These are phyloP conservation scores for Aschersonia sp. DNA, from an alignment of 2,329 filamentous ascomycete species.

Conservation along the genomic window DNA sequence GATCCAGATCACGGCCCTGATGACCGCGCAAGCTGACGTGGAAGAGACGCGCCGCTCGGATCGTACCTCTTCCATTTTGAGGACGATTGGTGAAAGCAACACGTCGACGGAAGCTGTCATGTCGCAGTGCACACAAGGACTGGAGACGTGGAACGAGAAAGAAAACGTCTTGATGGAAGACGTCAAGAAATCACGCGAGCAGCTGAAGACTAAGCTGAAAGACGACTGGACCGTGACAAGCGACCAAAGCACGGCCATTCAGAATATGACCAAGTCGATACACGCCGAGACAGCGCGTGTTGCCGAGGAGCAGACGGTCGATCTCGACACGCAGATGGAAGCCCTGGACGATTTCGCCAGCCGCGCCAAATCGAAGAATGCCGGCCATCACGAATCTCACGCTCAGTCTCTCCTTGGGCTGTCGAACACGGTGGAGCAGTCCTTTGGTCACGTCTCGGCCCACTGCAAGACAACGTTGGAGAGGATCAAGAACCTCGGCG, in stretches of 20 bases:
- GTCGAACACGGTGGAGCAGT: conserved; percentile 53
- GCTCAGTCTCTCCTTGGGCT: conserved; percentile 50
- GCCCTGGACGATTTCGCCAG: conserved; percentile 83
- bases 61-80: conserved; percentile 46
- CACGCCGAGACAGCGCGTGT: conserved; percentile 83
- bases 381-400: conserved; percentile 59
- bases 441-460: conserved; percentile 54
- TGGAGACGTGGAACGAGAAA: conserved; percentile 59
- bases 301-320: conserved; percentile 75
- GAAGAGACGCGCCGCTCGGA: conserved; percentile 59
- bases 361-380: conserved; percentile 67
- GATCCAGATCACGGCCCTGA: conserved; percentile 59
- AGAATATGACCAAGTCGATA: conserved; percentile 69
- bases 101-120: conserved; percentile 51
- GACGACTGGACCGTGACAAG: conserved; percentile 74
- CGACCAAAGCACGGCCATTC: conserved; percentile 69
- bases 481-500: conserved; percentile 52
- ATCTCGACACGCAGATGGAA: conserved; percentile 78
- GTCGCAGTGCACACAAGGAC: conserved; percentile 50
- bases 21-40: conserved; percentile 57
- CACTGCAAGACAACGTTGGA: conserved; percentile 57
- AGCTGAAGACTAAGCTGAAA: conserved; percentile 67
- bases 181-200: conserved; percentile 59
- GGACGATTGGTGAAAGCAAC: conserved; percentile 48
- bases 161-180: conserved; percentile 56